A percentile compares a stretch with the other conserved stretches of the same genome.
These are phyloP conservation scores for Erodium trifolium DNA, from an alignment of 441 rosid genomes.

Conservation along the genomic window DNA sequence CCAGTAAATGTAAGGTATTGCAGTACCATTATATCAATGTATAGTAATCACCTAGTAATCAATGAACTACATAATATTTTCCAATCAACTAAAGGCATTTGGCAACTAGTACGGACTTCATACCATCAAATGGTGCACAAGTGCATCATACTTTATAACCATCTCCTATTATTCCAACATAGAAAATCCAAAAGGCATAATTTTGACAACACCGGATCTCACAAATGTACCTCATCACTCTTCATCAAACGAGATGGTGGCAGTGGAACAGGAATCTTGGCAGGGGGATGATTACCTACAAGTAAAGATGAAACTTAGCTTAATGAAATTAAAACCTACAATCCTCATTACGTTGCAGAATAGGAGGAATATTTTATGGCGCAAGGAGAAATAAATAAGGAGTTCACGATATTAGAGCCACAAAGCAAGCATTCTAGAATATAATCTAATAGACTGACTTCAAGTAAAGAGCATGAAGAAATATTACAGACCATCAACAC, in stretches of 20 bases:
- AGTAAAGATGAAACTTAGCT: constrained; percentile 18
- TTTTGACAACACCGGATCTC: neutral
- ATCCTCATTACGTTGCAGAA: constrained; percentile 3
- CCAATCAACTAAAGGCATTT: neutral
- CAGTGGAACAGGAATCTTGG: constrained; percentile 81
- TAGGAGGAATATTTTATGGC: constrained; percentile 11
- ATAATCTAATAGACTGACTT: constrained; percentile 2
- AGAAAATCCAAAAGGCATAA: neutral
- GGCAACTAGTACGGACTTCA: neutral
- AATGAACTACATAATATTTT: neutral
- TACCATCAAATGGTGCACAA: neutral
- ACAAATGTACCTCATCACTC: constrained; percentile 52
- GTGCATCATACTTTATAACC: neutral
- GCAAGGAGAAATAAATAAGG: constrained; percentile 11
- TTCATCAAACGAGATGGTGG: constrained; percentile 53
- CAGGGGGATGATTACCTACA: constrained; percentile 77
- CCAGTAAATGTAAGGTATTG: neutral
- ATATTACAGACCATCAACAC: constrained; percentile 56
- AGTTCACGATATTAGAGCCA: constrained; percentile 10
- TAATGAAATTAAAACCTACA: constrained; percentile 11
- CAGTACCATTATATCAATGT: neutral
- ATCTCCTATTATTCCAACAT: neutral
- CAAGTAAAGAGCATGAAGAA: constrained; percentile 13
- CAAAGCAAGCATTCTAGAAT: neutral
- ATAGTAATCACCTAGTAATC: neutral